These are phyloP conservation scores for Dioscorea cayenensis DNA, from an alignment of 116 monocot species.

Conservation along the genomic window DNA sequence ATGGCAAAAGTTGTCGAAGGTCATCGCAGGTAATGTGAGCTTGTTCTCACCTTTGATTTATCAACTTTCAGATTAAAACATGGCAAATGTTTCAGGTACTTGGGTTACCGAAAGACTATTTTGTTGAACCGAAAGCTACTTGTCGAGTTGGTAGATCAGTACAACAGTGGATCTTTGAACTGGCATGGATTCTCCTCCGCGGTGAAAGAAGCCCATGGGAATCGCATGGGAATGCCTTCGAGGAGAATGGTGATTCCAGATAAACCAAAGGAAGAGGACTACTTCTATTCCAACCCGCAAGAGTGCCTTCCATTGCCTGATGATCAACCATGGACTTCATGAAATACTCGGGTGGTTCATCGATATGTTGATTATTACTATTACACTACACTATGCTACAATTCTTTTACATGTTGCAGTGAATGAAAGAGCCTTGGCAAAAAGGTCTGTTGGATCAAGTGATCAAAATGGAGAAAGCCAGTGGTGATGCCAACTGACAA, in stretches of 20 bases:
- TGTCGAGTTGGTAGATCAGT: conserved; percentile 62
- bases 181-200: conserved; percentile 70
- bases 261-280: conserved; percentile 87
- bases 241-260: conserved; percentile 59
- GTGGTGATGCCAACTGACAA: too few species aligned
- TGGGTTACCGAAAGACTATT: conserved; percentile 69
- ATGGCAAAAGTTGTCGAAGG: conserved; percentile 98
- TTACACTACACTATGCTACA: too few species aligned
- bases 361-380: not conserved
- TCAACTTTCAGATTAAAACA: not conserved
- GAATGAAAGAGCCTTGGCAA: too few species aligned
- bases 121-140: conserved; percentile 58
- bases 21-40: conserved; percentile 58
- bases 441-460: not conserved
- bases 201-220: conserved; percentile 50
- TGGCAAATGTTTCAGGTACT: conserved; percentile 33
- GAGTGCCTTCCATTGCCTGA: conserved; percentile 42
- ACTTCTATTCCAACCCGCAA: conserved; percentile 88
- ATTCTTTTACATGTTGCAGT: too few species aligned
- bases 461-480: not conserved
- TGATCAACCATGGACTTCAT: conserved; percentile 15
- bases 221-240: conserved; percentile 59
- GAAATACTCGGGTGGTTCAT: not conserved
- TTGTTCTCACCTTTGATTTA: not conserved
- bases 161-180: conserved; percentile 42